Evolutionary conservation across 1,284 basidiomycete genomes (phyloP), one percentile per base, ranked within the genome.

Genomic region (Cryptococcus sp.): DNA sequence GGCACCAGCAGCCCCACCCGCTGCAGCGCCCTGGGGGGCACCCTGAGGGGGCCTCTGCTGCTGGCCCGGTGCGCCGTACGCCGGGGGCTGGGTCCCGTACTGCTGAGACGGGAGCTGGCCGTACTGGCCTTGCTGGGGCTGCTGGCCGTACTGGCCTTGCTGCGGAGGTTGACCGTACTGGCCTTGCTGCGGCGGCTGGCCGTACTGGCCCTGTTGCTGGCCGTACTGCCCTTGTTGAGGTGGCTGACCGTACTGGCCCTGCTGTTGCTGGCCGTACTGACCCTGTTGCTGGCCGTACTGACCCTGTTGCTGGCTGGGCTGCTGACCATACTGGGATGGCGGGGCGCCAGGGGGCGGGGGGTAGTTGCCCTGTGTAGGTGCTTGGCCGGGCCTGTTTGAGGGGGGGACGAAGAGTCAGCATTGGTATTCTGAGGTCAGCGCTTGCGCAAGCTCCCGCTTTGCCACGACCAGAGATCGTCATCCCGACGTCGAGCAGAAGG

Each of bases 61-160:
- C n/a, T 59, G 61, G 15, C 63, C 62, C 4, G 55, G 64, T 20
- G 50, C 53, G 20, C 59, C 60, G 45, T 66, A 65, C 52, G 65
- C 61, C 20, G 64, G 66, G 21, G 65, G 68, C n/a, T 63, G 66
- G 28, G 68, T 62, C 24, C 69, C 70, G 55, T 72, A 73, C 51
- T 68, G 67, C 58, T 68, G 66, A 42, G 57, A 59, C 16, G 56
- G 62, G 15, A 57, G 64, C 50, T 71, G 67, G 28, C 69, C 71
- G 43, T 71, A 68, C 51, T 68, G 62, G 7, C 60, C 60, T 23
- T 59, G 62, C 4, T 44, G 40, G 23, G 21, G 59, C 35, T 60
- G 54, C 43, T 60, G 59, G 39, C 59, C 59, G 43, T 60, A 54
- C 35, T 55, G 53, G n/a, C 53, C 60, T 28, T 59, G 62, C 2